A percentile compares a stretch with the other conserved stretches of the same genome.
These are phyloP conservation scores for Testicularia cyperi DNA, from an alignment of 1,284 basidiomycete species.

Conservation along the genomic window DNA sequence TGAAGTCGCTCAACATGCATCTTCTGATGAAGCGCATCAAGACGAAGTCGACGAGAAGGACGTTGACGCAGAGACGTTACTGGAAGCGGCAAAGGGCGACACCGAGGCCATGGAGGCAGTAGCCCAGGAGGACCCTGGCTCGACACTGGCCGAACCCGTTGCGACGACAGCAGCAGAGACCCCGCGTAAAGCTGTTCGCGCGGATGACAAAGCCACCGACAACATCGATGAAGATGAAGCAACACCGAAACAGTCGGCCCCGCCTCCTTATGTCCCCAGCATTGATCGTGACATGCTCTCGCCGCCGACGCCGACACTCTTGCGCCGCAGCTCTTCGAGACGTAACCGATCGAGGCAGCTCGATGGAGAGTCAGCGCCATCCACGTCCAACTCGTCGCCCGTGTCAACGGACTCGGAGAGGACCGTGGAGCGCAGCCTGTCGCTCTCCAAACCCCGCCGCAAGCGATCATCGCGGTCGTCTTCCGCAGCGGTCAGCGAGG, in stretches of 20 bases:
- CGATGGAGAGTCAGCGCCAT: slow-evolving; percentile 1
- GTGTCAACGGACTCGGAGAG: slow-evolving; percentile 14
- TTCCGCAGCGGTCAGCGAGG: slow-evolving; percentile 4
- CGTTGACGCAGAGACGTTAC: slow-evolving; percentile 26
- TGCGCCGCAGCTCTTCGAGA: slow-evolving; percentile 10
- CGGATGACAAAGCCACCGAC: too few relatives aligned
- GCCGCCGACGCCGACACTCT: slow-evolving; percentile 5
- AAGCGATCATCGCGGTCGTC: slow-evolving; percentile 11
- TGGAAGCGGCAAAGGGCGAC: slow-evolving; percentile 29
- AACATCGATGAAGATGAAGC: slow-evolving; percentile 1
- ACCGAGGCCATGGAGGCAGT: slow-evolving; percentile 19
- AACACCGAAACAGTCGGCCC: slow-evolving; percentile 1
- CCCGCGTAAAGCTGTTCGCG: too few relatives aligned
- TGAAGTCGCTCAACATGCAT: neutral
- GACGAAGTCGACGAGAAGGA: slow-evolving; percentile 8
- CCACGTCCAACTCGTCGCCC: slow-evolving; percentile 16
- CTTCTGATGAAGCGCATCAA: too few relatives aligned
- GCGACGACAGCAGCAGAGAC: slow-evolving; percentile 9
- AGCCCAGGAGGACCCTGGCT: slow-evolving; percentile 13
- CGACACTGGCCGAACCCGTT: slow-evolving; percentile 15
- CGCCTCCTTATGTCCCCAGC: slow-evolving; percentile 1
- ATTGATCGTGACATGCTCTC: slow-evolving; percentile 7
- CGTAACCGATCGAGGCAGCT: slow-evolving; percentile 1
- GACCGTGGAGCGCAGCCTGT: slow-evolving; percentile 14
- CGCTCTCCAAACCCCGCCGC: slow-evolving; percentile 5